Base-by-base conservation (phyloP, 2,329 filamentous ascomycete species). In the Cytospora piceicola region DNA sequence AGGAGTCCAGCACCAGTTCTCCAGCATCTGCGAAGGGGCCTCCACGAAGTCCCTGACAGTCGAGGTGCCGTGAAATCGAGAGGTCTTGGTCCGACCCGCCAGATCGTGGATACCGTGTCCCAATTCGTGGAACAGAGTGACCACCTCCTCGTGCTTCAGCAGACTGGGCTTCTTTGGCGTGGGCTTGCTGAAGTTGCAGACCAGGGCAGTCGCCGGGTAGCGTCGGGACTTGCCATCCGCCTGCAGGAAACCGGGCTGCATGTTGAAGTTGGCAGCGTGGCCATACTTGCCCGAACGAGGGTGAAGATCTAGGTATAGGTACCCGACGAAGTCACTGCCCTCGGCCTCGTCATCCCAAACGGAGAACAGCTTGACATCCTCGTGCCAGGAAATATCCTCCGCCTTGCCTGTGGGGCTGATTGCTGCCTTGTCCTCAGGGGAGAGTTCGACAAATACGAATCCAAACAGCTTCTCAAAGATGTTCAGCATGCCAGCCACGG, bases 391-490 rank as follows among this genome's bases (percentile, higher is more conserved):
- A 71, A 94, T 90, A 69, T 93, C 90, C 63, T 87, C 84, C 12
- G 85, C 87, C 75, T 89, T 89, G 64, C 87, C 87, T 2, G 87
- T 89, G 12, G 88, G 84, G 59, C 89, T 90, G 67, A 92, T 77
- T 49, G 81, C 81, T 58, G 85, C 82, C 42, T 89, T 83, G 69
- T 92, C 90, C 67, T 89, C 86, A 4, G 84, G 81, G 57, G 83
- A 84, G 29, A 95, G 81, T 78, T 94, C 85, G 20, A 94, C 86
- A 72, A 95, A 95, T 6, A 87, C 86, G 42, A 96, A 82, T 20
- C 92, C 92, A 70, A 96, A 93, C 7, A 95, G 82, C 74, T 92
- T 84, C 77, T 95, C 91, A 69, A 95, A 95, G 72, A 94, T 94
- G 71, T 88, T 84, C 57, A 95, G 82, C 92, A 96, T 94, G 64